phyloP scores from a whole-genome alignment of 192 early-diverging fungal species.

The Umbelopsis vinacea region DNA sequence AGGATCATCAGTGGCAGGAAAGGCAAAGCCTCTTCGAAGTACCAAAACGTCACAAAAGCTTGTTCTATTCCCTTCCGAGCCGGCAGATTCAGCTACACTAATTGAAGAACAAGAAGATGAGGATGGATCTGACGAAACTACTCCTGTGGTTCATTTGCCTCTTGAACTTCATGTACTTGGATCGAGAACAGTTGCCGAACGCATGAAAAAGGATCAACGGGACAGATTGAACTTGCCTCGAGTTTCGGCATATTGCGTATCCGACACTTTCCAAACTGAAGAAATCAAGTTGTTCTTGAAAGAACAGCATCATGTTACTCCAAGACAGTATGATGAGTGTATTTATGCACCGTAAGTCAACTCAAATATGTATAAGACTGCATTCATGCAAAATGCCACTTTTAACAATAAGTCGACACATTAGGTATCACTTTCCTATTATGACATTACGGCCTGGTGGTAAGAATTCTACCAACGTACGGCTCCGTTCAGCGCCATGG shows the following conservation, averaged over 20 bases:
- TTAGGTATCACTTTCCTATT: slow-evolving; percentile 56
- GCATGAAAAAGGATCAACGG: slow-evolving; percentile 57
- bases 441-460: slow-evolving; percentile 43
- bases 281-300: slow-evolving; percentile 47
- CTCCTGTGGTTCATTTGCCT: slow-evolving; percentile 38
- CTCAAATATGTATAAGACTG: not conserved
- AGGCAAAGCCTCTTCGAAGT: slow-evolving; percentile 73
- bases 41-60: slow-evolving; percentile 92
- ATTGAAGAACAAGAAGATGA: slow-evolving; percentile 29
- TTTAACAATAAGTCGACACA: not conserved
- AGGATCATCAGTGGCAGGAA: slow-evolving; percentile 1
- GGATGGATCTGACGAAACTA: slow-evolving; percentile 18
- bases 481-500: slow-evolving; percentile 31
- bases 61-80: slow-evolving; percentile 69
- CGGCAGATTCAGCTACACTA: not conserved
- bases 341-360: slow-evolving; percentile 48
- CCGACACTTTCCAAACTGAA: slow-evolving; percentile 60
- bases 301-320: slow-evolving; percentile 52
- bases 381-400: not conserved
- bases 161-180: slow-evolving; percentile 25
- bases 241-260: slow-evolving; percentile 80
- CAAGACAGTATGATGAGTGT: slow-evolving; percentile 58
- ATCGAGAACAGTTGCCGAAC: slow-evolving; percentile 56
- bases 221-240: slow-evolving; percentile 51
- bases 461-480: slow-evolving; percentile 35